These are phyloP conservation scores for Turritis glabra DNA, from an alignment of 345 rosid genomes.

Conservation along the genomic window DNA sequence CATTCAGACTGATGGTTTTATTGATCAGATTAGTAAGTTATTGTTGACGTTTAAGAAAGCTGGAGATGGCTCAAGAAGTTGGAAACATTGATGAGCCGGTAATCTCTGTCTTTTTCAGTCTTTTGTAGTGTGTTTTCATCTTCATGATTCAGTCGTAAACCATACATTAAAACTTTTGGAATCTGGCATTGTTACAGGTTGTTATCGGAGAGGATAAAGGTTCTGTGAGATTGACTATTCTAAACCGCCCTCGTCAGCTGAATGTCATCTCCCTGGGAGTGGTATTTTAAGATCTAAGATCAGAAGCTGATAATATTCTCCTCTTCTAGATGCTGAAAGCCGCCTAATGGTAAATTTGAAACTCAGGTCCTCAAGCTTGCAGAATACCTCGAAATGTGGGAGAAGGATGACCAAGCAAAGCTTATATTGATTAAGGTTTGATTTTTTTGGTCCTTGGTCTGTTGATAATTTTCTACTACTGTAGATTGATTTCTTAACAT, in stretches of 20 bases:
- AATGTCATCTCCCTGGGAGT: constrained; percentile 83
- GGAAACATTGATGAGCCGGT: constrained; percentile 41
- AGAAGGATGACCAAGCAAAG: constrained; percentile 58
- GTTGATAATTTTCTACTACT: not conserved
- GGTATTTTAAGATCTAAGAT: constrained; percentile 45
- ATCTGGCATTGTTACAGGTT: constrained; percentile 49
- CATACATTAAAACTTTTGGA: not conserved
- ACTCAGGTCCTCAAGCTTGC: constrained; percentile 78
- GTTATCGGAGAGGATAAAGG: constrained; percentile 70
- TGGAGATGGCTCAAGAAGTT: constrained; percentile 43
- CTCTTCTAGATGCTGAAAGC: constrained; percentile 9
- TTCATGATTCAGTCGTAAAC: not conserved
- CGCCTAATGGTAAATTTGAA: constrained; percentile 7
- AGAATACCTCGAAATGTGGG: constrained; percentile 74
- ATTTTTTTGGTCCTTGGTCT: not conserved
- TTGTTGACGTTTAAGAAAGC: constrained; percentile 21
- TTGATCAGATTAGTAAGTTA: constrained; percentile 15
- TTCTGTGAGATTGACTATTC: constrained; percentile 55
- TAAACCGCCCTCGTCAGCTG: constrained; percentile 85
- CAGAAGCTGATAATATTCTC: not conserved
- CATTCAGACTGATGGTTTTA: not conserved
- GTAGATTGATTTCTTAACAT: not conserved
- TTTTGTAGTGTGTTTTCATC: constrained; percentile 9
- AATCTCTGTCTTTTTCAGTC: not conserved
- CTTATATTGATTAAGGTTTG: constrained; percentile 78